These are phyloP conservation scores for Candida lessepsii DNA, from an alignment of 805 yeast genomes.

Conservation along the genomic window DNA sequence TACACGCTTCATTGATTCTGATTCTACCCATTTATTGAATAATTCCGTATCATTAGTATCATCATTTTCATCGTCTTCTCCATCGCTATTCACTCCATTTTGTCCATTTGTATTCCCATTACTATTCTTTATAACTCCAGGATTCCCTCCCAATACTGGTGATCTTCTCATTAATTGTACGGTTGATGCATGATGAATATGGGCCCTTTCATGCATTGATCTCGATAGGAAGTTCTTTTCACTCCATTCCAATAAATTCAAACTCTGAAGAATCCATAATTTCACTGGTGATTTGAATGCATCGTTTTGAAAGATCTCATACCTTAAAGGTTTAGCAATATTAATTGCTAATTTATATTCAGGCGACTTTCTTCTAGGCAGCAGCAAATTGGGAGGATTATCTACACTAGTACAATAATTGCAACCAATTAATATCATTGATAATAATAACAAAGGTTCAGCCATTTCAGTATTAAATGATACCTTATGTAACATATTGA, in stretches of 20 bases:
- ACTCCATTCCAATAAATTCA: constrained; percentile 71
- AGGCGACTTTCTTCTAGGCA: constrained; percentile 22
- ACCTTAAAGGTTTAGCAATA: constrained; percentile 61
- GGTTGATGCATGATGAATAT: constrained; percentile 83
- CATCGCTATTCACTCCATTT: constrained; percentile 25
- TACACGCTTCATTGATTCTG: constrained; percentile 73
- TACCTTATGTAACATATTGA: constrained; percentile 58
- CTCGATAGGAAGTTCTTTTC: constrained; percentile 74
- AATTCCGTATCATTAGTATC: constrained; percentile 29
- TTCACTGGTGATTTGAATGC: constrained; percentile 76
- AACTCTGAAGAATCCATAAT: constrained; percentile 73
- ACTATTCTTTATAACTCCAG: constrained; percentile 22
- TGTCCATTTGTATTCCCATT: constrained; percentile 1
- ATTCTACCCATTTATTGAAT: constrained; percentile 73
- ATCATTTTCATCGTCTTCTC: constrained; percentile 29
- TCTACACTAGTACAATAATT: constrained; percentile 28
- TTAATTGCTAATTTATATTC: constrained; percentile 43
- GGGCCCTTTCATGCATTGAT: constrained; percentile 75
- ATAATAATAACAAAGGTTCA: constrained; percentile 49
- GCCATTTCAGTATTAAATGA: constrained; percentile 50
- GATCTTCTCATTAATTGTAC: constrained; percentile 75
- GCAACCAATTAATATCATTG: constrained; percentile 61
- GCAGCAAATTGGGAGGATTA: constrained; percentile 10
- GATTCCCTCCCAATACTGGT: constrained; percentile 74
- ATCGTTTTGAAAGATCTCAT: constrained; percentile 65